Percentiles rank a stretch among this genome's conserved stretches.
Conservation (phyloP, 1,139 yeast genomes). For the Debaryomyces udenii region DNA sequence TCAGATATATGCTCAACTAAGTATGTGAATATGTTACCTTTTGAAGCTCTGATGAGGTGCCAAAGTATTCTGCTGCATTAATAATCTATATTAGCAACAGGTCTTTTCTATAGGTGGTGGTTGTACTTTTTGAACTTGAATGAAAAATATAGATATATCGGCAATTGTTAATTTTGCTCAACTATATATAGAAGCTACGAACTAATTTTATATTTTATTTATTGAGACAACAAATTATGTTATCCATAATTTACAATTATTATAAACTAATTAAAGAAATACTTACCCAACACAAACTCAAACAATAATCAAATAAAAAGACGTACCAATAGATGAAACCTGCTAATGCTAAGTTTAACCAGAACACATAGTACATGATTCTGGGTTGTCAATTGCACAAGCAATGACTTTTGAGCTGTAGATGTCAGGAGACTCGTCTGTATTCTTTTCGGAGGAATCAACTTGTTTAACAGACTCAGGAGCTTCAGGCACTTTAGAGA, state of each 20-base stretch:
- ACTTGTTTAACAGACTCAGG: slow-evolving; percentile 18
- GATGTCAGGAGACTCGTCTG: slow-evolving; percentile 60
- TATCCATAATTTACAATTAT: slow-evolving; percentile 2
- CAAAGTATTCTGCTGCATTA: too few species aligned
- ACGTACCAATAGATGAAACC: slow-evolving; percentile 3
- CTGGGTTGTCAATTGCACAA: slow-evolving; percentile 96
- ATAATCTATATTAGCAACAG: too few species aligned
- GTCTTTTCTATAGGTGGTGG: too few species aligned
- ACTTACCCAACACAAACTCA: slow-evolving; percentile 8
- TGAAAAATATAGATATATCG: too few species aligned
- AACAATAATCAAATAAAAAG: slow-evolving; percentile 6
- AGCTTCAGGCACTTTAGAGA: slow-evolving; percentile 15
- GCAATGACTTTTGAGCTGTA: slow-evolving; percentile 93
- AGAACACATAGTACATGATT: slow-evolving; percentile 98
- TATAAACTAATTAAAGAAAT: slow-evolving; percentile 7
- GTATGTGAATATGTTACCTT: too few species aligned
- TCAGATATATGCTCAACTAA: too few species aligned
- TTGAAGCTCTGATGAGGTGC: too few species aligned
- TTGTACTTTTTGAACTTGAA: too few species aligned
- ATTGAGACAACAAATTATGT: slow-evolving; percentile 1
- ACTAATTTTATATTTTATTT: not conserved
- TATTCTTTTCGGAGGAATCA: slow-evolving; percentile 23
- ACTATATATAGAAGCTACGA: too few species aligned
- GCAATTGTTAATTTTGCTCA: too few species aligned
- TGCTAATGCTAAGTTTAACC: slow-evolving; percentile 54